Evolutionary conservation across 805 yeast species (phyloP).

Genomic region (Metschnikowia sp.): DNA sequence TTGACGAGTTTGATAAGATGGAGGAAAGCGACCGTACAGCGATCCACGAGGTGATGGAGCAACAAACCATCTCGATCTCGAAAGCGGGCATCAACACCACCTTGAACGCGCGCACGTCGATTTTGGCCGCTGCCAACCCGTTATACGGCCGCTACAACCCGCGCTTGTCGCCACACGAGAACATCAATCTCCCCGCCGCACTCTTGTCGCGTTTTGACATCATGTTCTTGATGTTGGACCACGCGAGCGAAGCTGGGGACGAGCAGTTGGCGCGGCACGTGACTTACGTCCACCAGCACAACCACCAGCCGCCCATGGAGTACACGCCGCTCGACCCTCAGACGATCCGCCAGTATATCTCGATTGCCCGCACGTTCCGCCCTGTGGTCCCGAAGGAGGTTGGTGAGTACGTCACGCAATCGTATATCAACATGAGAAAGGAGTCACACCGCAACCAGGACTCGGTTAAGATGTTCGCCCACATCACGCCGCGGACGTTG

Average conservation of each 20-base stretch:
- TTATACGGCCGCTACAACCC: conserved; percentile 93
- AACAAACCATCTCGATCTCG: conserved; percentile 94
- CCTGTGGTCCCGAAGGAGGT: conserved; percentile 84
- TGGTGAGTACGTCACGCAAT: conserved; percentile 79
- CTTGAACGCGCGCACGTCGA: conserved; percentile 90
- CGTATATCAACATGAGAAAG: conserved; percentile 89
- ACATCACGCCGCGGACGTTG: conserved; percentile 92
- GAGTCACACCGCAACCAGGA: conserved; percentile 79
- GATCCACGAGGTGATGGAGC: conserved; percentile 99
- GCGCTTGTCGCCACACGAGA: conserved; percentile 84
- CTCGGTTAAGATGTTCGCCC: conserved; percentile 76
- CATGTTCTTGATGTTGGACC: conserved; percentile 80
- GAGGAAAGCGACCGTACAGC: conserved; percentile 96
- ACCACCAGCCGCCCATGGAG: conserved; percentile 74
- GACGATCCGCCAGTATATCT: conserved; percentile 79
- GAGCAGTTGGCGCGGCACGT: conserved; percentile 89
- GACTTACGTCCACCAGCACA: conserved; percentile 92
- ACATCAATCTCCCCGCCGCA: conserved; percentile 96
- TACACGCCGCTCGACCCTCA: conserved; percentile 74
- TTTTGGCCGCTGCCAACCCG: conserved; percentile 98
- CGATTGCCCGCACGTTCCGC: conserved; percentile 77
- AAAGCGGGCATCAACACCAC: conserved; percentile 98
- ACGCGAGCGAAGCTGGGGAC: conserved; percentile 76
- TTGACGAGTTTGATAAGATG: conserved; percentile 99
- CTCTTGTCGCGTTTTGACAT: conserved; percentile 91